phyloP scores from a whole-genome alignment of 305 asterid genomes.

The Ajuga reptans region DNA sequence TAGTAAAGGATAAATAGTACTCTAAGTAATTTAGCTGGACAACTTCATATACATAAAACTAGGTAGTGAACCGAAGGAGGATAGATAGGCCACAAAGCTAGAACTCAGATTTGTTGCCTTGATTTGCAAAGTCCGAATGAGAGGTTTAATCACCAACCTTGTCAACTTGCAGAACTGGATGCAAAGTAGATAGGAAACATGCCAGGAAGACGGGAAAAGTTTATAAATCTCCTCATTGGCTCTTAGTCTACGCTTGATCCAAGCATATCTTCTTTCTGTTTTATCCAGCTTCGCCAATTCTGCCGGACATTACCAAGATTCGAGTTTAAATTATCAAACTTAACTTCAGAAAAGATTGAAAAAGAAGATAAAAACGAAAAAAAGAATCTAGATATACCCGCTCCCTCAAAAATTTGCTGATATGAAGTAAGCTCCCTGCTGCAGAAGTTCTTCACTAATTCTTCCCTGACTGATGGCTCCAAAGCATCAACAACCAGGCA shows the following conservation, averaged over 20 bases:
- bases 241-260: conserved; percentile 92
- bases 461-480: conserved; percentile 98
- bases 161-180: conserved; percentile 98
- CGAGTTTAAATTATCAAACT: conserved; percentile 20
- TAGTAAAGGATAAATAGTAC: not conserved
- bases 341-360: conserved; percentile 19
- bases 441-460: conserved; percentile 76
- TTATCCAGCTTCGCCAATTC: conserved; percentile 90
- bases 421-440: conserved; percentile 88
- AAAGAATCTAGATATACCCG: conserved; percentile 48
- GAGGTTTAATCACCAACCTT: conserved; percentile 48
- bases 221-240: conserved; percentile 97
- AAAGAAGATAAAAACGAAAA: not conserved
- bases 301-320: conserved; percentile 26
- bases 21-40: not conserved
- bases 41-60: conserved; percentile 14
- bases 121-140: conserved; percentile 18
- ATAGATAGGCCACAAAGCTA: conserved; percentile 1
- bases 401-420: conserved; percentile 97
- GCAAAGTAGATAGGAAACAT: conserved; percentile 84
- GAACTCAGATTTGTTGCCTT: conserved; percentile 7
- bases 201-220: conserved; percentile 89
- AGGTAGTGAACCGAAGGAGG: conserved; percentile 7
- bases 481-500: conserved; percentile 97
- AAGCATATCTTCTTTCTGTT: conserved; percentile 92